Conservation (phyloP, 148 eudicot species). For the Vaccinium myrtillus region DNA sequence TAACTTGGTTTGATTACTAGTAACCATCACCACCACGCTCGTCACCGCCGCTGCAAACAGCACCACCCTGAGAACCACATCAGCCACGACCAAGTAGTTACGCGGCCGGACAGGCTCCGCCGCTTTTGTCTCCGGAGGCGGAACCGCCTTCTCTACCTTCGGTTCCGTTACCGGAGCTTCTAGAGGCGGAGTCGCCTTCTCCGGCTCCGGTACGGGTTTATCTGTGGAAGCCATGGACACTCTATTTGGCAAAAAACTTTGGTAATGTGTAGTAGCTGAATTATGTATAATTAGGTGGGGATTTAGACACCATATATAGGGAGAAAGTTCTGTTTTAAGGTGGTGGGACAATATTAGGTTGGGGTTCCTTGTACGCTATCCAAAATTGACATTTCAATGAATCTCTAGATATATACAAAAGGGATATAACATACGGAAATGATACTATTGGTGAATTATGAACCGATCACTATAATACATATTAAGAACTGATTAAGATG, state of each 20-base stretch:
- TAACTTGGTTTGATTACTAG: not conserved
- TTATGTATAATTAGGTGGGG: not conserved
- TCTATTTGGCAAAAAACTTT: not conserved
- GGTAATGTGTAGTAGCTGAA: not conserved
- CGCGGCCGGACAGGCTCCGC: not conserved
- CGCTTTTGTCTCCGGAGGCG: not conserved
- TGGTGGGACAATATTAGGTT: not conserved
- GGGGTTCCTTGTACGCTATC: not conserved
- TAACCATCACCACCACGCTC: slow-evolving; percentile 12
- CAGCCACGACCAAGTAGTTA: not conserved
- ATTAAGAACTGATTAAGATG: too few relatives aligned
- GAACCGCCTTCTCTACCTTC: not conserved
- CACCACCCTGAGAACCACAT: slow-evolving; percentile 3
- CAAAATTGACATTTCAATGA: not conserved
- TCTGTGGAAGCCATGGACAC: not conserved
- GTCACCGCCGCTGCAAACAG: not conserved
- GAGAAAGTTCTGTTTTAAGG: not conserved
- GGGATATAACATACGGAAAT: not conserved
- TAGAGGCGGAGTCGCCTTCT: not conserved
- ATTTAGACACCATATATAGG: not conserved
- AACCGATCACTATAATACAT: not conserved
- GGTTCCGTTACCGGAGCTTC: not conserved
- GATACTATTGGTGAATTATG: not conserved
- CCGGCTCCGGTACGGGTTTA: not conserved
- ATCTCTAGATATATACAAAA: too few relatives aligned